Conservation (phyloP, 2,329 filamentous ascomycete species). For the Ceratocystis destructans region DNA sequence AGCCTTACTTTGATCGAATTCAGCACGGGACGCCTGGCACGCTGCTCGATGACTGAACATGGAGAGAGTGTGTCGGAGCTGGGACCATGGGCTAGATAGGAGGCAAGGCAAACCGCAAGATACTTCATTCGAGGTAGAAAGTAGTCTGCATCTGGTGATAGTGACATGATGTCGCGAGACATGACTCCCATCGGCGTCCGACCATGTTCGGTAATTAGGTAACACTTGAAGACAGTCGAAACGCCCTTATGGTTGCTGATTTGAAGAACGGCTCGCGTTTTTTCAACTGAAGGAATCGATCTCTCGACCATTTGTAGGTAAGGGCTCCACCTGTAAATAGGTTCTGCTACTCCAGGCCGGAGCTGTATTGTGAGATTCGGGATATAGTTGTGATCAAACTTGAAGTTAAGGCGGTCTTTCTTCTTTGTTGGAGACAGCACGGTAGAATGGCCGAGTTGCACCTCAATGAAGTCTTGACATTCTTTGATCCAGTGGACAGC, state of each 20-base stretch:
- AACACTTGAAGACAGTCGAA: neutral
- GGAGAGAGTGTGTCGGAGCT: neutral
- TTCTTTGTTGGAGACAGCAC: neutral
- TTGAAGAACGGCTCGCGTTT: neutral
- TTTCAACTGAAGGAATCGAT: neutral
- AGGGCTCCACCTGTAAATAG: neutral
- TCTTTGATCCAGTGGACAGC: neutral
- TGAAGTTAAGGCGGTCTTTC: neutral
- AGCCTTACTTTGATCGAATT: neutral
- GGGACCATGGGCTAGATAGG: neutral
- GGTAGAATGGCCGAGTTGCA: neutral
- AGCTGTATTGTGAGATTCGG: neutral
- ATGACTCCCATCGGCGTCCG: neutral
- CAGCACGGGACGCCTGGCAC: neutral
- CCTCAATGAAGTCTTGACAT: constrained; percentile 6
- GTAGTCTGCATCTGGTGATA: neutral
- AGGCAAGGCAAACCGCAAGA: neutral
- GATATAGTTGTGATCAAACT: neutral
- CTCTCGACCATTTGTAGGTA: neutral
- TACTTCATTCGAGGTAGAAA: neutral
- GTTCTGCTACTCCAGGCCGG: neutral
- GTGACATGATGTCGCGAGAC: neutral
- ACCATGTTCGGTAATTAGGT: neutral
- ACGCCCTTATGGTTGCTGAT: neutral
- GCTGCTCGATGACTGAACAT: neutral